These are phyloP conservation scores for Phaseolus lunatus DNA, from an alignment of 306 rosid genomes.

Conservation along the genomic window DNA sequence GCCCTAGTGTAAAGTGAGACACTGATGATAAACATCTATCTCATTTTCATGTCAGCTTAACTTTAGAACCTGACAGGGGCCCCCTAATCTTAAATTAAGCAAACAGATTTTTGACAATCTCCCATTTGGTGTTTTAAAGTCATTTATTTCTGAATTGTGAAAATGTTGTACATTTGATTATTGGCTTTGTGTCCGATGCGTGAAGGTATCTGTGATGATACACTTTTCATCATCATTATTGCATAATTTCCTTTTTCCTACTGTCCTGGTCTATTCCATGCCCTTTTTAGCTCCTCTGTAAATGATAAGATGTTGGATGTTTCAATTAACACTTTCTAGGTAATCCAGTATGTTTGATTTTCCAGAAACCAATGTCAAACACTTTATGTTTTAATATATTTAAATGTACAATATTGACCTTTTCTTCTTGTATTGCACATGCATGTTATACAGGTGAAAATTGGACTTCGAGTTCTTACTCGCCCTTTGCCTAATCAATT, in stretches of 20 bases:
- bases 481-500: constrained; percentile 71
- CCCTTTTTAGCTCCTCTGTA: neutral
- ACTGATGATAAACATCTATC: constrained; percentile 3
- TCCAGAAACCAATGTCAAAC: constrained; percentile 48
- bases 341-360: constrained; percentile 7
- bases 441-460: constrained; percentile 62
- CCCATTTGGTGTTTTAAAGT: constrained; percentile 12
- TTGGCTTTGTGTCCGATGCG: neutral
- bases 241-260: constrained; percentile 19
- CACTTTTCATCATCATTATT: constrained; percentile 12
- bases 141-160: neutral
- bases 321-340: neutral
- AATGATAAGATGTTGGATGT: constrained; percentile 11
- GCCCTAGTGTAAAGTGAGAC: too few relatives aligned
- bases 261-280: constrained; percentile 9
- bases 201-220: neutral
- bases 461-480: constrained; percentile 92
- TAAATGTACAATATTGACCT: neutral
- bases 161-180: neutral
- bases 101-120: constrained; percentile 20
- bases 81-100: neutral
- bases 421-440: neutral
- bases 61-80: constrained; percentile 12
- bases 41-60: neutral
- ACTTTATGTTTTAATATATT: constrained; percentile 39